Base-by-base conservation (phyloP, 2,329 filamentous ascomycete genomes). In the Cytospora leucostoma region DNA sequence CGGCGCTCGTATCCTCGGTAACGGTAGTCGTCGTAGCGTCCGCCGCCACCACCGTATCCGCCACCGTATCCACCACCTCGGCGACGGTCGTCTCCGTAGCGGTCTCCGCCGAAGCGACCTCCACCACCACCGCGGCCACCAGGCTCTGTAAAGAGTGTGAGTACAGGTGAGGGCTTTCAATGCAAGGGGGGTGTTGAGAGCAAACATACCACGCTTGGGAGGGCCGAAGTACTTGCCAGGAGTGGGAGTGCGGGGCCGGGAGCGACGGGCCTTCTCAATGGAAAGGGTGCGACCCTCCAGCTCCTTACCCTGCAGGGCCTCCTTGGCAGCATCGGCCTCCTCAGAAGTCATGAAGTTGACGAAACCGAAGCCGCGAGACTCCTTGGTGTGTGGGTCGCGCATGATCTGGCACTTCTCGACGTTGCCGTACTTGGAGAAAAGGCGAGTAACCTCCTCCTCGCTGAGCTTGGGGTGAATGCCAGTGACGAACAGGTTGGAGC, bases 331-430 rank as follows among this genome's bases (percentile, higher is more conserved):
- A 78, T 99, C 95, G 68, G 95, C 95, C 78, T 97, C 91, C 62
- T 98, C 94, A 56, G 92, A 87, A 64, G 92, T 96, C 66, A 93
- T 88, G 94, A 99, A 98, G 83, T 99, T 98, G 76, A 99, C 95
- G 81, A 99, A 99, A 62, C 95, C 95, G 70, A 99, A 99, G 69
- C 95, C 95, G 78, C 95, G 95, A 71, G 94, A 98, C 79, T 99
- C 95, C 80, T 97, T 96, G 73, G 92, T 96, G 79, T 99, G 95
- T 67, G 95, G 95, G 75, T 99, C 95, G 74, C 94, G 88, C 95
- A 99, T 99, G 81, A 99, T 99, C 78, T 97, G 96, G 82, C 94
- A 98, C 80, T 96, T 98, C 81, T 98, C 94, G 59, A 99, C 95
- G 75, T 97, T 93, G 70, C 95, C 95, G 73, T 98, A 98, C 80